Percentiles rank a stretch among this genome's conserved stretches.
Evolutionary conservation across 1,284 basidiomycete species (phyloP).

Genomic region (Hypsizygus ulmarius): DNA sequence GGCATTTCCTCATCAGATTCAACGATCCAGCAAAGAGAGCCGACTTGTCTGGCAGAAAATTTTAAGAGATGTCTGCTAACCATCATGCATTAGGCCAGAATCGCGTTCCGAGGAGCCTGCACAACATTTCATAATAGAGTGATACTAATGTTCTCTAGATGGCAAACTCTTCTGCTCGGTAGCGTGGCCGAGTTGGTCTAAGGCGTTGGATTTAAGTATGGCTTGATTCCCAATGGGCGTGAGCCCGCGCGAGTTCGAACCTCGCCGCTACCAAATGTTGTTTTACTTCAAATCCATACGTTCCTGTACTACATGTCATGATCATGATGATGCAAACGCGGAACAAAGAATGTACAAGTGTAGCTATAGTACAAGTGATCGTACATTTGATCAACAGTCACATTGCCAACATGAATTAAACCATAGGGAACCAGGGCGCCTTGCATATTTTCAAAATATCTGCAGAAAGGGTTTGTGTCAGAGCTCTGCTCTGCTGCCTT

Average conservation of each 20-base stretch:
- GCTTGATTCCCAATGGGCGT: slow-evolving; percentile 73
- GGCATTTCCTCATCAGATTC: neutral
- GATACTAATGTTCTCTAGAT: neutral
- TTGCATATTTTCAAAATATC: slow-evolving; percentile 1
- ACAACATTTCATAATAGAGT: too few species aligned
- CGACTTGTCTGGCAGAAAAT: too few species aligned
- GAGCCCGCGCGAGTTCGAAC: slow-evolving; percentile 81
- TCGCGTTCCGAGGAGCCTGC: too few species aligned
- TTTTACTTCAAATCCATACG: slow-evolving; percentile 14
- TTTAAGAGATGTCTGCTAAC: too few species aligned
- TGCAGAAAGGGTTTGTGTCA: slow-evolving; percentile 4
- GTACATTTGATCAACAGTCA: too few species aligned
- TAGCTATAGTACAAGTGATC: neutral
- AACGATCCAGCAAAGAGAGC: too few species aligned
- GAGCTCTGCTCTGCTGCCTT: too few species aligned
- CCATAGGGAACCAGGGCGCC: too few species aligned
- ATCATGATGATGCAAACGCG: too few species aligned
- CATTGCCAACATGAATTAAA: too few species aligned
- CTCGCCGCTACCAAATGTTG: slow-evolving; percentile 65
- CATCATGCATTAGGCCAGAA: too few species aligned
- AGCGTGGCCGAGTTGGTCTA: slow-evolving; percentile 81
- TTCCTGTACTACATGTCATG: slow-evolving; percentile 2
- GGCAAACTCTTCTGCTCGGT: slow-evolving; percentile 32
- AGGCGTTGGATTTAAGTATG: slow-evolving; percentile 79
- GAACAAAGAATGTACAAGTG: too few species aligned